Evolutionary conservation across 768 basidiomycete genomes (phyloP).

Genomic region (Russula compacta): DNA sequence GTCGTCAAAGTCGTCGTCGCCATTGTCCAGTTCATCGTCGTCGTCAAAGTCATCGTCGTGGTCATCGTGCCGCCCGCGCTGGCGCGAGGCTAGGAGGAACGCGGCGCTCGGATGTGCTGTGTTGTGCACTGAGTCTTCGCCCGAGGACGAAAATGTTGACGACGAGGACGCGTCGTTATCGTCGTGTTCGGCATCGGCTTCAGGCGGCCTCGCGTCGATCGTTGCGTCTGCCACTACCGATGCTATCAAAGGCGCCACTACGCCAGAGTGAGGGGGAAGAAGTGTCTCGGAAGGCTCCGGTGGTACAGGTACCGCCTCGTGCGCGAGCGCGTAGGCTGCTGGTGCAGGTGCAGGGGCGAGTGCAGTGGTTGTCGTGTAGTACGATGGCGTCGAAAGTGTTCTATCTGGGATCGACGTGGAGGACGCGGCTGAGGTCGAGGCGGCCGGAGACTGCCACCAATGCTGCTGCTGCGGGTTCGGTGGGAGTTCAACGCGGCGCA

Average conservation of each 20-base stretch:
- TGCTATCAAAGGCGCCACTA: conserved; percentile 12
- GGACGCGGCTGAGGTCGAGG: background rate
- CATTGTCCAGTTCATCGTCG: conserved; percentile 18
- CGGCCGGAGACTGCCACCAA: conserved; percentile 2
- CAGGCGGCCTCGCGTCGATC: background rate
- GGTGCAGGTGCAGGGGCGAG: background rate
- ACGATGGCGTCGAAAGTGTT: background rate
- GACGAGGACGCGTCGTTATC: conserved; percentile 33
- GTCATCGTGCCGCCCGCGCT: conserved; percentile 15
- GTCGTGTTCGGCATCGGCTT: background rate
- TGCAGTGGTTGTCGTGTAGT: conserved; percentile 4
- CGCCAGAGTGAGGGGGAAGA: conserved; percentile 24
- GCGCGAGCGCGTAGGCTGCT: conserved; percentile 2
- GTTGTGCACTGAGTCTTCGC: conserved; percentile 43
- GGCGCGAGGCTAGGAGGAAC: conserved; percentile 52
- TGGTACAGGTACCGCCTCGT: conserved; percentile 22
- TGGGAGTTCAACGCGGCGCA: conserved; percentile 47
- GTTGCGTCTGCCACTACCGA: background rate
- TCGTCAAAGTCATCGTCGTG: conserved; percentile 13
- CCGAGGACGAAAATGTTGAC: conserved; percentile 44
- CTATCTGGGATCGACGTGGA: background rate
- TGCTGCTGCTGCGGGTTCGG: background rate
- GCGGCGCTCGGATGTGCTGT: conserved; percentile 61
- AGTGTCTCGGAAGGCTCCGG: conserved; percentile 20
- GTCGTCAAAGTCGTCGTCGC: conserved; percentile 25